Evolutionary conservation across 352 stramenopile genomes (phyloP).

Genomic region (Phytophthora crassamura): DNA sequence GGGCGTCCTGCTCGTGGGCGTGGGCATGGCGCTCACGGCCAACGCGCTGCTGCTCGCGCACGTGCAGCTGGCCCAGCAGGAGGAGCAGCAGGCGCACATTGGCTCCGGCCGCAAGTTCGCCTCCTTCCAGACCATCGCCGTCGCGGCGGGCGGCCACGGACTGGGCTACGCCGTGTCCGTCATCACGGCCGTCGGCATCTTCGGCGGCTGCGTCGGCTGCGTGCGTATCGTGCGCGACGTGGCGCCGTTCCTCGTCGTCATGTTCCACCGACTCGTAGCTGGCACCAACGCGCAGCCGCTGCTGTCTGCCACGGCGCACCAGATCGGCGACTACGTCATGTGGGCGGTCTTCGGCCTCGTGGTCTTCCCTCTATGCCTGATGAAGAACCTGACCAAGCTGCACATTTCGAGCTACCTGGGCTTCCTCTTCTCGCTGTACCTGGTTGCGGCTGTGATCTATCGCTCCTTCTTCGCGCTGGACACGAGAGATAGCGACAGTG

Average conservation of each 20-base stretch:
- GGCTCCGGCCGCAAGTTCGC: slow-evolving; percentile 57
- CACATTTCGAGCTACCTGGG: slow-evolving; percentile 76
- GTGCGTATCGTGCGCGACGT: slow-evolving; percentile 78
- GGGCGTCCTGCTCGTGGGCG: slow-evolving; percentile 53
- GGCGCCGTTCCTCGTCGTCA: slow-evolving; percentile 60
- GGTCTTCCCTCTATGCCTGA: slow-evolving; percentile 72
- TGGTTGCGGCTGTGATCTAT: slow-evolving; percentile 65
- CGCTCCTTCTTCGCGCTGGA: slow-evolving; percentile 48
- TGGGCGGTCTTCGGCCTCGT: slow-evolving; percentile 57
- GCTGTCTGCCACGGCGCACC: slow-evolving; percentile 15
- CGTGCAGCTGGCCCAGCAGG: slow-evolving; percentile 55
- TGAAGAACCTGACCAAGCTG: slow-evolving; percentile 74
- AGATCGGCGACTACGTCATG: slow-evolving; percentile 57
- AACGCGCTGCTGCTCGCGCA: slow-evolving; percentile 65
- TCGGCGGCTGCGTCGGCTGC: slow-evolving; percentile 72
- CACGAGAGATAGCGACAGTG: slow-evolving; percentile 6
- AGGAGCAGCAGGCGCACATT: slow-evolving; percentile 54
- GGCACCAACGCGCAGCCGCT: slow-evolving; percentile 19
- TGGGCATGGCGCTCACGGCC: slow-evolving; percentile 64
- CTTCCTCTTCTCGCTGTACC: slow-evolving; percentile 71
- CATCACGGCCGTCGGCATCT: slow-evolving; percentile 74
- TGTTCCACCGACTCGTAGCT: slow-evolving; percentile 32
- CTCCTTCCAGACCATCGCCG: slow-evolving; percentile 73
- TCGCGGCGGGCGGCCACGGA: slow-evolving; percentile 52
- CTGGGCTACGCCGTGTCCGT: slow-evolving; percentile 72